Conservation (phyloP, 352 stramenopile species). For the Phytophthora idaei region DNA sequence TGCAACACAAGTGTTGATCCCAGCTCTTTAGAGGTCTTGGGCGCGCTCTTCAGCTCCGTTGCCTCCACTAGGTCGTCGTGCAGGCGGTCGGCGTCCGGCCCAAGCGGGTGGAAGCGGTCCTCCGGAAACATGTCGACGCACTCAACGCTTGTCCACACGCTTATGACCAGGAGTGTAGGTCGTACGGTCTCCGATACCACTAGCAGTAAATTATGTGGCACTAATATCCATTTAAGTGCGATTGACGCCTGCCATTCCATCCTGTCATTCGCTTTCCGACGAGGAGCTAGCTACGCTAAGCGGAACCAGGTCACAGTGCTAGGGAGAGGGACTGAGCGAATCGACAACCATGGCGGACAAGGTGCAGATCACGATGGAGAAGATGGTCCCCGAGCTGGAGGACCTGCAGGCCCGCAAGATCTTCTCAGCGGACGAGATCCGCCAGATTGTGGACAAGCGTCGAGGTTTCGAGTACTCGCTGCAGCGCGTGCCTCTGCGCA, state of each 20-base stretch:
- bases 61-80: conserved; percentile 66
- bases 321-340: conserved; percentile 3
- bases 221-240: conserved; percentile 23
- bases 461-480: conserved; percentile 94
- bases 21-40: conserved; percentile 74
- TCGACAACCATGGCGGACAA: conserved; percentile 87
- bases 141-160: conserved; percentile 1
- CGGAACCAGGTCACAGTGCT: not conserved
- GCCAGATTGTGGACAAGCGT: conserved; percentile 89
- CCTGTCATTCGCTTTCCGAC: not conserved
- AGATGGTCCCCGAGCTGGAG: conserved; percentile 95
- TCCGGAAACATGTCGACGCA: conserved; percentile 67
- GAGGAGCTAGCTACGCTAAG: conserved; percentile 10
- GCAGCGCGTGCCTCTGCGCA: conserved; percentile 85
- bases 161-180: not conserved
- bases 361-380: conserved; percentile 93
- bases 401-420: conserved; percentile 89
- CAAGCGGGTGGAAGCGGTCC: conserved; percentile 82
- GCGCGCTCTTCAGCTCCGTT: conserved; percentile 58
- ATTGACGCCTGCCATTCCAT: conserved; percentile 15
- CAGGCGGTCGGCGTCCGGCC: conserved; percentile 71
- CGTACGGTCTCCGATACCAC: not conserved
- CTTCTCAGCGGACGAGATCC: conserved; percentile 89
- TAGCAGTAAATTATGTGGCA: conserved; percentile 5
- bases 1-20: conserved; percentile 75